Percentiles rank a stretch among this genome's conserved stretches.
Conservation (phyloP, 225 moss, liverwort and hornwort species). For the Polytrichum commune region DNA sequence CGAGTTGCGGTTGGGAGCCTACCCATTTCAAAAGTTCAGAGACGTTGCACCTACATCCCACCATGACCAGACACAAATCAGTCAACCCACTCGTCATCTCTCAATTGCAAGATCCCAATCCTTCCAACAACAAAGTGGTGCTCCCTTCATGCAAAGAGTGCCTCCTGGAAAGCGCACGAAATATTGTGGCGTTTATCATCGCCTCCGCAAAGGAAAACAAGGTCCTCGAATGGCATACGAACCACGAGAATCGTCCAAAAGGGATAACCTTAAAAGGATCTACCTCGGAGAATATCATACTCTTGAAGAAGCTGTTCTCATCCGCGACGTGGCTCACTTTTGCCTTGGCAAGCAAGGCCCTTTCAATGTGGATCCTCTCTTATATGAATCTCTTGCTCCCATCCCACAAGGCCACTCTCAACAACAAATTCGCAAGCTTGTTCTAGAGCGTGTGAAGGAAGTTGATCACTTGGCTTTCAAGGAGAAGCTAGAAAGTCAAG, state of each 20-base stretch:
- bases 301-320: constrained; percentile 1
- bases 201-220: background rate
- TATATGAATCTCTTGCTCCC: background rate
- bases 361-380: background rate
- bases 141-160: no score
- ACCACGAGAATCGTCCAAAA: background rate
- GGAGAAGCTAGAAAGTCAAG: no score
- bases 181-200: background rate
- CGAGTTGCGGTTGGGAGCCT: background rate
- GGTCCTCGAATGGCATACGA: background rate
- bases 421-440: background rate
- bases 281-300: background rate
- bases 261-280: background rate
- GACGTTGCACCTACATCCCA: background rate
- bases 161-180: background rate
- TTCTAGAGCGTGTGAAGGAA: background rate
- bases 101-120: background rate
- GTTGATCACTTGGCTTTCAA: background rate
- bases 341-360: background rate
- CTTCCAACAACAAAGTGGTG: background rate
- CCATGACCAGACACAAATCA: background rate
- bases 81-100: background rate
- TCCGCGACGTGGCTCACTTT: constrained; percentile 1
- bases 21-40: constrained; percentile 6
- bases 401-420: background rate